phyloP scores from a whole-genome alignment of 345 rosid species.

The Alliaria petiolata region DNA sequence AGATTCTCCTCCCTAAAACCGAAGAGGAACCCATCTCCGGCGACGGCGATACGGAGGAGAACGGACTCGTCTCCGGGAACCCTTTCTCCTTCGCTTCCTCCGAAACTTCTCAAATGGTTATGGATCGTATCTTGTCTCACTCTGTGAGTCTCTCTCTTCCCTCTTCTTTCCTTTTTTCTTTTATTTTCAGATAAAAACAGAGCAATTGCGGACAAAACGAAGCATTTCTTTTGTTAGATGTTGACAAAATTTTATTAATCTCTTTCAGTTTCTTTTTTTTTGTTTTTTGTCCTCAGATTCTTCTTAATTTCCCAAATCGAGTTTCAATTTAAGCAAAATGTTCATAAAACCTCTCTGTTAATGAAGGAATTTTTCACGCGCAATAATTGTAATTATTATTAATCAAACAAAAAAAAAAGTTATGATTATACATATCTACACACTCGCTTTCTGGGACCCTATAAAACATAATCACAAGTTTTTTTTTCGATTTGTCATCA shows the following conservation, averaged over 20 bases:
- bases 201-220: conserved; percentile 29
- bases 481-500: conserved; percentile 13
- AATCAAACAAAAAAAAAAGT: background rate
- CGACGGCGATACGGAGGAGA: conserved; percentile 57
- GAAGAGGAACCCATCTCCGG: conserved; percentile 46
- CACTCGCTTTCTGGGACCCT: conserved; percentile 34
- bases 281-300: background rate
- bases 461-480: conserved; percentile 14
- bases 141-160: conserved; percentile 56
- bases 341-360: background rate
- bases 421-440: background rate
- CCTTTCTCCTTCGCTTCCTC: conserved; percentile 91
- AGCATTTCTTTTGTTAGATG: background rate
- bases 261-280: background rate
- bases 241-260: conserved; percentile 1
- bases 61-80: conserved; percentile 67
- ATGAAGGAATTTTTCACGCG: conserved; percentile 20
- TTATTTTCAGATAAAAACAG: conserved; percentile 12
- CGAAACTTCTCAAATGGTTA: conserved; percentile 95
- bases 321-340: background rate
- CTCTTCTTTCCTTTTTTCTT: background rate
- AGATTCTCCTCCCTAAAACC: conserved; percentile 45
- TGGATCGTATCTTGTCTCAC: conserved; percentile 98
- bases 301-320: background rate
- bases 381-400: conserved; percentile 25